phyloP scores from a whole-genome alignment of 1,284 basidiomycete genomes.

The Laetiporus sulphureus region DNA sequence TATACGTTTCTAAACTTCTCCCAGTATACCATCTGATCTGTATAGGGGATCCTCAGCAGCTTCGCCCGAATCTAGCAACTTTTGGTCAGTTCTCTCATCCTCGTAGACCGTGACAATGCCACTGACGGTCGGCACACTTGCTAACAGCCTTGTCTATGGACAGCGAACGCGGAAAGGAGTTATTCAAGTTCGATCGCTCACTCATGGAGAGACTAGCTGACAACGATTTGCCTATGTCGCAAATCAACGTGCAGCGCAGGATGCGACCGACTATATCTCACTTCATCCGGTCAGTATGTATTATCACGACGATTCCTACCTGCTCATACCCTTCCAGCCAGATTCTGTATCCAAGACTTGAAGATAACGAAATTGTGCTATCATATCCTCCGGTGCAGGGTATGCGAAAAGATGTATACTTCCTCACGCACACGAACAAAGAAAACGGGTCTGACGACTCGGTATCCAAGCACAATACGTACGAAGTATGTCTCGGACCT shows the following conservation, averaged over 20 bases:
- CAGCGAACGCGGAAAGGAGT: constrained; percentile 25
- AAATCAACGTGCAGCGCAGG: constrained; percentile 34
- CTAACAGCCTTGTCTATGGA: constrained; percentile 34
- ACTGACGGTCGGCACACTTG: too few species aligned
- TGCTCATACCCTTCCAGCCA: constrained; percentile 29
- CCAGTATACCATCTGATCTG: constrained; percentile 19
- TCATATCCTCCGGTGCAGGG: constrained; percentile 49
- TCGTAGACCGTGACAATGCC: background rate
- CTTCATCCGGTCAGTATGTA: constrained; percentile 27
- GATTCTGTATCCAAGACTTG: constrained; percentile 51
- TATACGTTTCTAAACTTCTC: too few species aligned
- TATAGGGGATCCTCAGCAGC: constrained; percentile 41
- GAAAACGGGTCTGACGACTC: constrained; percentile 55
- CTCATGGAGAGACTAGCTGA: constrained; percentile 41
- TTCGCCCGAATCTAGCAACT: constrained; percentile 59
- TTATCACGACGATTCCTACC: background rate
- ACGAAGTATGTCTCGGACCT: constrained; percentile 42
- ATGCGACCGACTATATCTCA: constrained; percentile 40
- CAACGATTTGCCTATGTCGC: constrained; percentile 34
- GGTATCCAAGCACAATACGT: constrained; percentile 55
- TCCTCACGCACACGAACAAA: constrained; percentile 46
- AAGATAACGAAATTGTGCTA: constrained; percentile 46
- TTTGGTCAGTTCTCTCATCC: constrained; percentile 39
- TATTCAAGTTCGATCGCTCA: constrained; percentile 38
- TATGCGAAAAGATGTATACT: constrained; percentile 51